phyloP scores from a whole-genome alignment of 352 stramenopile genomes.

The Phytophthora syringae region DNA sequence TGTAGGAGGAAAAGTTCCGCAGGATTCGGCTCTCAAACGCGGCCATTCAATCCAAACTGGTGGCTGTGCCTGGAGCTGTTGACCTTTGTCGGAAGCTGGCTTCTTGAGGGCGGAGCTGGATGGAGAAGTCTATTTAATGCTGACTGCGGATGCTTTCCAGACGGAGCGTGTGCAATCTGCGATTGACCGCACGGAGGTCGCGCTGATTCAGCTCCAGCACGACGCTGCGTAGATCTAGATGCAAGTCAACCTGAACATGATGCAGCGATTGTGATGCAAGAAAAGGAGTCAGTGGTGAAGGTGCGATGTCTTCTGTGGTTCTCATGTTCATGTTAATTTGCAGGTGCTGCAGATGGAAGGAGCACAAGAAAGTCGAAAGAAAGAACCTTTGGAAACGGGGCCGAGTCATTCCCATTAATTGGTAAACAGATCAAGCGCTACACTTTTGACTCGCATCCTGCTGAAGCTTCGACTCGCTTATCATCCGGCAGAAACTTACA shows the following conservation, averaged over 20 bases:
- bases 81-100: slow-evolving; percentile 67
- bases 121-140: slow-evolving; percentile 65
- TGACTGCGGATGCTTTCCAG: slow-evolving; percentile 44
- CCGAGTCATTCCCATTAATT: slow-evolving; percentile 1
- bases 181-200: slow-evolving; percentile 69
- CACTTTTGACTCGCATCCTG: no score
- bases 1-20: slow-evolving; percentile 76
- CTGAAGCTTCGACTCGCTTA: neutral
- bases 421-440: slow-evolving; percentile 2
- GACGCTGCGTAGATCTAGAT: slow-evolving; percentile 43
- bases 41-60: slow-evolving; percentile 69
- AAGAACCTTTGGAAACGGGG: neutral
- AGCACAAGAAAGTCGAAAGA: neutral
- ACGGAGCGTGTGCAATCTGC: slow-evolving; percentile 56
- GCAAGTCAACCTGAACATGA: slow-evolving; percentile 27
- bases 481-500: slow-evolving; percentile 21
- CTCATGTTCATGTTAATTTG: neutral
- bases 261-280: slow-evolving; percentile 15
- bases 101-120: slow-evolving; percentile 53
- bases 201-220: slow-evolving; percentile 68
- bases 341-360: neutral
- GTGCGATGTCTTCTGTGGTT: neutral
- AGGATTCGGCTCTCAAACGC: slow-evolving; percentile 69
- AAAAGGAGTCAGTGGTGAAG: neutral
- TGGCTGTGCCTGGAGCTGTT: slow-evolving; percentile 55